These are phyloP conservation scores for Blastobotrys elegans DNA, from an alignment of 1,139 yeast genomes.

Conservation along the genomic window DNA sequence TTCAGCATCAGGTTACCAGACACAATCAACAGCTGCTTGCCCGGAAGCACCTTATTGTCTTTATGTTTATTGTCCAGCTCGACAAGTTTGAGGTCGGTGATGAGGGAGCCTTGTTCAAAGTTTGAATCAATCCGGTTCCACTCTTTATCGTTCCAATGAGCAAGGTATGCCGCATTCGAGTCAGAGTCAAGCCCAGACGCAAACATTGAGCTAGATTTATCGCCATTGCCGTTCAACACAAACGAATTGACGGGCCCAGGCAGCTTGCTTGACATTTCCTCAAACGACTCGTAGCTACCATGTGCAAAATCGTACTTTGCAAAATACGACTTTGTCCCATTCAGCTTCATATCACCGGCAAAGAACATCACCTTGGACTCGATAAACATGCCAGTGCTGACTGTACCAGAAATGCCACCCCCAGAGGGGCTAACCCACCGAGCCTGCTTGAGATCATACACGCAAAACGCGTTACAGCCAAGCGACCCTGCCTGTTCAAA, in stretches of 20 bases:
- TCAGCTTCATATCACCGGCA: slow-evolving; percentile 55
- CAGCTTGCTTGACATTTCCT: slow-evolving; percentile 28
- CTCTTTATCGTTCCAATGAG: slow-evolving; percentile 32
- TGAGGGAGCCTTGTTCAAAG: slow-evolving; percentile 31
- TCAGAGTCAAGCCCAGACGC: slow-evolving; percentile 49
- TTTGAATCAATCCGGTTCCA: slow-evolving; percentile 36
- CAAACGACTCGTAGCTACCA: slow-evolving; percentile 27
- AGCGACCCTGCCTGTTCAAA: slow-evolving; percentile 58
- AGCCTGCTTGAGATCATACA: slow-evolving; percentile 53
- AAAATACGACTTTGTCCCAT: slow-evolving; percentile 39
- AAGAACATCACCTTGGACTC: slow-evolving; percentile 49
- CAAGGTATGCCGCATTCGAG: slow-evolving; percentile 29
- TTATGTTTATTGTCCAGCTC: slow-evolving; percentile 32
- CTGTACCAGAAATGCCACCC: slow-evolving; percentile 46
- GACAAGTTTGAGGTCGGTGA: slow-evolving; percentile 34
- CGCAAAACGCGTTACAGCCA: slow-evolving; percentile 60
- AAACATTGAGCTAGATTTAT: slow-evolving; percentile 48
- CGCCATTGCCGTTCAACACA: slow-evolving; percentile 46
- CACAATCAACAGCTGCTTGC: slow-evolving; percentile 48
- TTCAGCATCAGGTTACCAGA: slow-evolving; percentile 56
- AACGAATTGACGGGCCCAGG: slow-evolving; percentile 45
- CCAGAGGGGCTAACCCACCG: slow-evolving; percentile 52
- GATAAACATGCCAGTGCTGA: slow-evolving; percentile 52
- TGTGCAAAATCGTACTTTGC: slow-evolving; percentile 50
- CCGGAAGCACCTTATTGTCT: slow-evolving; percentile 38